Evolutionary conservation across 2,329 filamentous ascomycete genomes (phyloP), one percentile per base, ranked within the genome.

Genomic region (Basipetospora sp.): DNA sequence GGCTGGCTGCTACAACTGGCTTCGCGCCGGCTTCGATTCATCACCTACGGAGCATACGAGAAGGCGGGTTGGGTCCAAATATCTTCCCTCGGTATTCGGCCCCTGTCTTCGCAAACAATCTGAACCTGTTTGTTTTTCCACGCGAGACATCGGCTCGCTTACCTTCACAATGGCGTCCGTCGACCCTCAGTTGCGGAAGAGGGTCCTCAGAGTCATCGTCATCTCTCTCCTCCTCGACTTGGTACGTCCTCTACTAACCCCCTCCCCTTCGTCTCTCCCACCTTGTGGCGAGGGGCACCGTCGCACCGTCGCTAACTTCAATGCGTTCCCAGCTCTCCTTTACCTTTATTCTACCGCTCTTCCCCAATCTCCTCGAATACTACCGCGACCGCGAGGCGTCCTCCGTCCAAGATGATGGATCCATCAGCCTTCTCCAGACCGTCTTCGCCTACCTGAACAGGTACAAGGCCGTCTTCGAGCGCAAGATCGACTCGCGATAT

Each of bases 321-420:
- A n/a, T n/a, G n/a, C n/a, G n/a, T n/a, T 26, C 8, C 15, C 45
- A 94, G 88, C 84, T 96, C 51, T 94, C 88, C 40, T 98, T 98
- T 58, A 98, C 90, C 20, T 94, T 98, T 55, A 96, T 96, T 54
- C 78, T 98, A 8, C 90, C 90, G 0, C 74, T 98, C 26, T 98
- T 96, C 55, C 90, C 87, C 6, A 87, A 86, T 41, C 79, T 98
- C 31, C 80, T 96, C 58, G 81, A 92, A 50, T 96, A 94, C 71
- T 98, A 96, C 64, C 83, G 85, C 60, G 78, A 84, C 53, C 75
- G 77, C 58, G 87, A 94, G 59, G 70, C 71, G 29, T 62, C 67
- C 17, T 51, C 62, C n/a, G 50, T 60, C 30, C 54, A 57, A 11
- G 49, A 55, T 34, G 62, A 62, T 39, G 60, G 62, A 26, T 62